Evolutionary conservation across 768 basidiomycete genomes (phyloP), one percentile per base, ranked within the genome.

Genomic region (Mycena polygramma): DNA sequence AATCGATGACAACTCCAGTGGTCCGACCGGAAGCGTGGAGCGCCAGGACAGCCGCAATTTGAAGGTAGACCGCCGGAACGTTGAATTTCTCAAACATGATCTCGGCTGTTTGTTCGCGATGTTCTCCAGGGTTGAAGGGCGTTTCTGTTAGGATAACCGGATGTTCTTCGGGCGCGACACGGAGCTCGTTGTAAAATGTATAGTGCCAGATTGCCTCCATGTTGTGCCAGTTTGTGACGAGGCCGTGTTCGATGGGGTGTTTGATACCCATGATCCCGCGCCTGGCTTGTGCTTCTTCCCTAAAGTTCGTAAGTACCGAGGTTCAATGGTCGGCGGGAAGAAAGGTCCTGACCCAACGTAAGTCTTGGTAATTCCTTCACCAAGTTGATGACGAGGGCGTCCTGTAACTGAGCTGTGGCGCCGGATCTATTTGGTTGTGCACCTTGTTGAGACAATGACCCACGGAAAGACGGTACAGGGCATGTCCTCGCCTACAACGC

Each of bases 11-110:
- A 80, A 90, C 89, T 85, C 90, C 90, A 57, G 90, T 91, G 58
- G 89, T 91, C 79, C 90, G 86, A 77, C 90, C 90, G 43, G 89
- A 90, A 26, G 90, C 89, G 81, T 90, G 90, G 37, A 90, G 84
- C 54, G 89, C 89, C 15, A 91, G 82, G 62, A 91, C 90, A 76
- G 90, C 90, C 82, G 90, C 90, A 79, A 91, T 90, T 53, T 87
- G 83, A 69, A 90, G 89, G 84, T 90, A 91, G 85, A 91, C 89
- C 2, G 90, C 90, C 60, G 90, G 90, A 14, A 86, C 88, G 82
- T 90, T 90, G 86, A 91, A 91, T 30, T 89, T 90, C 81, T 91
- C 90, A 80, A 91, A 91, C 89, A 91, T 90, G 87, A 91, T 90
- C 79, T 89, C 88, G 66, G 89, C 90, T 86, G 87, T 89, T 84